Evolutionary conservation across 2,329 filamentous ascomycete genomes (phyloP).

Genomic region (Colletotrichum caudatum): DNA sequence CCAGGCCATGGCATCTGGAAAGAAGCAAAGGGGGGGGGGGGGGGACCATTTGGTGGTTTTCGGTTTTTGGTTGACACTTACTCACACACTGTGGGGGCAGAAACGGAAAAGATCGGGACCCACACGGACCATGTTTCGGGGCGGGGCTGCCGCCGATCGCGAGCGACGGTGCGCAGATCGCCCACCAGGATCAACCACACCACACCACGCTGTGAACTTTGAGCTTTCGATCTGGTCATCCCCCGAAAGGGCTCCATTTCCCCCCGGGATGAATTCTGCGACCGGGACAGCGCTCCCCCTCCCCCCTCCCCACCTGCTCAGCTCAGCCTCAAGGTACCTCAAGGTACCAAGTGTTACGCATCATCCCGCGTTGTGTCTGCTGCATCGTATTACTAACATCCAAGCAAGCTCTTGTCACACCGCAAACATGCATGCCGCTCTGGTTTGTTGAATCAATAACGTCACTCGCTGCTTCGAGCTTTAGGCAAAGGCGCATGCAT

Average conservation of each 20-base stretch:
- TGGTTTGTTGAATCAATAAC: no score
- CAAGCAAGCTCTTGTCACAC: background rate
- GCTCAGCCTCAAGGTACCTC: background rate
- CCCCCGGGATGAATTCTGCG: background rate
- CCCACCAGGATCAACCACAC: slow-evolving; percentile 2
- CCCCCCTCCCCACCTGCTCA: background rate
- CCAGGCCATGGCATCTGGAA: background rate
- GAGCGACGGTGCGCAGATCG: background rate
- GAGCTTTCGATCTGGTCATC: background rate
- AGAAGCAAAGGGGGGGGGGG: no score
- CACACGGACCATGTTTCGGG: slow-evolving; percentile 4
- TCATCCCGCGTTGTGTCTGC: background rate
- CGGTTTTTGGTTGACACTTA: background rate
- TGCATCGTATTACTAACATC: background rate
- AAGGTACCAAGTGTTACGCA: no score
- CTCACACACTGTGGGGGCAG: background rate
- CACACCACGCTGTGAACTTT: background rate
- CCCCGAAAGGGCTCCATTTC: background rate
- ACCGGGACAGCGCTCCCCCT: background rate
- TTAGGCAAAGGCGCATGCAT: no score
- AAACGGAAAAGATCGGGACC: background rate
- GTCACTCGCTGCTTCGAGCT: slow-evolving; percentile 8
- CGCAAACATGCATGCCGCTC: background rate
- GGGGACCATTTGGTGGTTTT: background rate
- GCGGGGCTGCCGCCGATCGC: slow-evolving; percentile 10